Evolutionary conservation across 345 rosid genomes (phyloP).

Genomic region (Diplotaxis tenuifolia): DNA sequence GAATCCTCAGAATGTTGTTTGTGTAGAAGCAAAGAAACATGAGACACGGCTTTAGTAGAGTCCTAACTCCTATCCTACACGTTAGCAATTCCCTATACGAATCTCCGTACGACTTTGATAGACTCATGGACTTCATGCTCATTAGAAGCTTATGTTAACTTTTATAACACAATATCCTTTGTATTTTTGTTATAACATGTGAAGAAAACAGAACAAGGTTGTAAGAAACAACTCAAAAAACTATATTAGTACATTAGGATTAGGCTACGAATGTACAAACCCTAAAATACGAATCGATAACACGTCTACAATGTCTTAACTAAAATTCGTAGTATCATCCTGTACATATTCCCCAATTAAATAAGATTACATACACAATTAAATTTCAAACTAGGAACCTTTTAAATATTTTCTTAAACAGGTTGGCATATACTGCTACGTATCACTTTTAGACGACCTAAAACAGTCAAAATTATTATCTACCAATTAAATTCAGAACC

Average conservation of each 20-base stretch:
- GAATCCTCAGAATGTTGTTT: slow-evolving; percentile 6
- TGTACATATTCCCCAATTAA: background rate
- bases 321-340: background rate
- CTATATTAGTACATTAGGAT: background rate
- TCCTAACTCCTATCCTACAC: no score
- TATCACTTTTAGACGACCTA: background rate
- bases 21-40: background rate
- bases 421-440: background rate
- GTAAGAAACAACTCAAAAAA: background rate
- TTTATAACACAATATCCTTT: background rate
- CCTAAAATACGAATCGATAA: background rate
- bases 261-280: background rate
- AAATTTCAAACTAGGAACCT: background rate
- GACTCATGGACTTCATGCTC: background rate
- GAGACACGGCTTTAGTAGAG: background rate
- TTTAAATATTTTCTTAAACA: background rate
- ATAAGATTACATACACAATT: background rate
- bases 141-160: background rate
- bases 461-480: background rate
- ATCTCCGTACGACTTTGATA: background rate
- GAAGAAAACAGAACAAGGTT: background rate
- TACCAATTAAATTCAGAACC: background rate
- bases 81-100: background rate
- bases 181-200: background rate
- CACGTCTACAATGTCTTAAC: background rate